Percentiles rank a stretch among this genome's conserved stretches.
These are phyloP conservation scores for Dactylellina haptotyla DNA, from an alignment of 2,329 filamentous ascomycete genomes.

Conservation along the genomic window DNA sequence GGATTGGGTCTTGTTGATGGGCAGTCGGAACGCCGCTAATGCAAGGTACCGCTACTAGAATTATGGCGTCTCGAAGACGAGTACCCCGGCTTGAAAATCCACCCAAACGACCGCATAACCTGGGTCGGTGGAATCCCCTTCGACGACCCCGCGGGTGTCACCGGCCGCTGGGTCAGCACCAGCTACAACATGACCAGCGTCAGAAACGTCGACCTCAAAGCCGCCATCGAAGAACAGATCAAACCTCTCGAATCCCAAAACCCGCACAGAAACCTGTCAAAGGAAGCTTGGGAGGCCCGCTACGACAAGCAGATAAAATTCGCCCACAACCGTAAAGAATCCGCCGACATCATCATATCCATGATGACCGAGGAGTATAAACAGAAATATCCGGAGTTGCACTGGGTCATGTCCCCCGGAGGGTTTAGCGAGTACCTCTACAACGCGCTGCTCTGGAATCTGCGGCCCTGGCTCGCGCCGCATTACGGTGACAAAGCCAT, in stretches of 20 bases:
- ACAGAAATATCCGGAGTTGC: not conserved
- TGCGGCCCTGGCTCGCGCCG: slow-evolving; percentile 39
- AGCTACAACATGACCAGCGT: slow-evolving; percentile 8
- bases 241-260: not conserved
- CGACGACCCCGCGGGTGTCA: slow-evolving; percentile 8
- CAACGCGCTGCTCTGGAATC: slow-evolving; percentile 32
- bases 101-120: slow-evolving; percentile 22
- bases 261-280: not conserved
- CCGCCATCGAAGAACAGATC: slow-evolving; percentile 18
- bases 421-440: slow-evolving; percentile 30
- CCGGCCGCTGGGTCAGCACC: slow-evolving; percentile 4
- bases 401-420: slow-evolving; percentile 20
- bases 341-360: slow-evolving; percentile 1
- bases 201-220: slow-evolving; percentile 21
- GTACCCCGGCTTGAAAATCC: slow-evolving; percentile 31
- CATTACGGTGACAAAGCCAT: slow-evolving; percentile 20
- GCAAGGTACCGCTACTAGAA: slow-evolving; percentile 2
- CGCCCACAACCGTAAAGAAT: slow-evolving; percentile 27
- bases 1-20: not conserved
- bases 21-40: not conserved
- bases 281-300: slow-evolving; percentile 30
- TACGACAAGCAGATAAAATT: slow-evolving; percentile 39
- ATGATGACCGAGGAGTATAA: slow-evolving; percentile 13
- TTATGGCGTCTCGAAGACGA: slow-evolving; percentile 33
- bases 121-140: slow-evolving; percentile 19